Conservation (phyloP, 1,284 basidiomycete species). For the Rhodotorula sp. region DNA sequence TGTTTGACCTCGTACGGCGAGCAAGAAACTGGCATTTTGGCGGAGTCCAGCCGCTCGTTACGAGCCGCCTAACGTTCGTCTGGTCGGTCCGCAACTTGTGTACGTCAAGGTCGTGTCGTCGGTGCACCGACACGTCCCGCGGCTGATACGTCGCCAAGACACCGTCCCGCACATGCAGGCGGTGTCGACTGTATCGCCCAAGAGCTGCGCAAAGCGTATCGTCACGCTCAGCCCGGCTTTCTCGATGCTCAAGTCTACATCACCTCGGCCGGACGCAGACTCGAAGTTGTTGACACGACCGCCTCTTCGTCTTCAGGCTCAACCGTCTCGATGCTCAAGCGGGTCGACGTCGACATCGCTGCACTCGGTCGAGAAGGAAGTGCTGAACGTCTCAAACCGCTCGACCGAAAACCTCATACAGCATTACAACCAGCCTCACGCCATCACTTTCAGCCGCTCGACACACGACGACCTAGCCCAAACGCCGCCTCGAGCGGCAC, state of each 20-base stretch:
- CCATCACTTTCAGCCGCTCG: background rate
- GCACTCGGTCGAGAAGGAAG: too few relatives aligned
- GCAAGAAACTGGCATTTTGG: background rate
- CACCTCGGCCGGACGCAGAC: background rate
- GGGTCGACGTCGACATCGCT: too few relatives aligned
- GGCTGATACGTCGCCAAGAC: too few relatives aligned
- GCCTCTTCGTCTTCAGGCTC: background rate
- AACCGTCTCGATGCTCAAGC: background rate
- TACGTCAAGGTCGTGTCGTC: background rate
- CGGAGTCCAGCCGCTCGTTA: background rate
- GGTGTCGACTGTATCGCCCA: conserved; percentile 12
- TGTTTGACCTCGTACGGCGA: conserved; percentile 30
- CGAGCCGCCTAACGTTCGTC: conserved; percentile 18
- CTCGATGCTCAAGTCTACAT: conserved; percentile 23
- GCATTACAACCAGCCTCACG: background rate
- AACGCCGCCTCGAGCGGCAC: background rate
- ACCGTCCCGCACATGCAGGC: background rate
- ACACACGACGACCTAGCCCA: background rate
- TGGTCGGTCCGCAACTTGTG: conserved; percentile 23
- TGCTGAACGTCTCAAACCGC: too few relatives aligned
- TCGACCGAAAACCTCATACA: conserved; percentile 1
- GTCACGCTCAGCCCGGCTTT: conserved; percentile 16
- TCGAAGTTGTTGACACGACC: background rate
- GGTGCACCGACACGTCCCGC: too few relatives aligned
- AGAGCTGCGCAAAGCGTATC: conserved; percentile 12